These are phyloP conservation scores for Fusarium verticillioides DNA, from an alignment of 2,329 filamentous ascomycete genomes.

Conservation along the genomic window DNA sequence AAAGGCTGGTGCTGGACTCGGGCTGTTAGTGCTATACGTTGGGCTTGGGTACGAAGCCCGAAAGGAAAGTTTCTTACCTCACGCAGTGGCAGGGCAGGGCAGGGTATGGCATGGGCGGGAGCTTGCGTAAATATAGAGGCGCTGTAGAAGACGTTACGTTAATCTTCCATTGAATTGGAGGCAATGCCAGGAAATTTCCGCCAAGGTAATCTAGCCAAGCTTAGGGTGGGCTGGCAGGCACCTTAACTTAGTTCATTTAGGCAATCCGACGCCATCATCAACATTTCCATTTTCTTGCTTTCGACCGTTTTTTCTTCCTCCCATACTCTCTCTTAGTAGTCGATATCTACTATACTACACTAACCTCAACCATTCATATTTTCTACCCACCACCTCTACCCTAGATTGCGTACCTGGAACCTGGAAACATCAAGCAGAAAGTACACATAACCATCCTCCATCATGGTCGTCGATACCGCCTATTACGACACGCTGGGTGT, in stretches of 20 bases:
- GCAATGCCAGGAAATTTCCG: conserved; percentile 32
- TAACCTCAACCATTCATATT: conserved; percentile 3
- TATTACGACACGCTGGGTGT: conserved; percentile 93
- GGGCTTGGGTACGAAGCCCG: conserved; percentile 7
- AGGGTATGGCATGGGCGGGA: neutral
- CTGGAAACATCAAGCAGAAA: conserved; percentile 11
- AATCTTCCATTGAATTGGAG: neutral
- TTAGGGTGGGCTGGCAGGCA: neutral
- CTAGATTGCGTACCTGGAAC: conserved; percentile 10
- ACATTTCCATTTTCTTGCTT: conserved; percentile 27
- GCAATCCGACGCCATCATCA: conserved; percentile 43
- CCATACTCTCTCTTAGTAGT: neutral
- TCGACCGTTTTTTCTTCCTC: conserved; percentile 3
- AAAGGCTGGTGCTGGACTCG: neutral
- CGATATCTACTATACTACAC: conserved; percentile 6
- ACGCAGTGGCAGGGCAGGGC: neutral
- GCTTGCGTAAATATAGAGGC: neutral
- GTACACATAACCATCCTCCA: conserved; percentile 37
- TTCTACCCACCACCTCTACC: conserved; percentile 7
- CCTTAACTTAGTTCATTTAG: conserved; percentile 29
- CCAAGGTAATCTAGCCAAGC: conserved; percentile 14
- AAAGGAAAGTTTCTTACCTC: conserved; percentile 12
- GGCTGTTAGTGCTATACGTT: neutral
- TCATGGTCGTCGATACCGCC: conserved; percentile 87
- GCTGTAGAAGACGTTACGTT: neutral